Percentiles rank a stretch among this genome's conserved stretches.
These are phyloP conservation scores for Durotheca rogersii DNA, from an alignment of 495 filamentous ascomycete species.

Conservation along the genomic window DNA sequence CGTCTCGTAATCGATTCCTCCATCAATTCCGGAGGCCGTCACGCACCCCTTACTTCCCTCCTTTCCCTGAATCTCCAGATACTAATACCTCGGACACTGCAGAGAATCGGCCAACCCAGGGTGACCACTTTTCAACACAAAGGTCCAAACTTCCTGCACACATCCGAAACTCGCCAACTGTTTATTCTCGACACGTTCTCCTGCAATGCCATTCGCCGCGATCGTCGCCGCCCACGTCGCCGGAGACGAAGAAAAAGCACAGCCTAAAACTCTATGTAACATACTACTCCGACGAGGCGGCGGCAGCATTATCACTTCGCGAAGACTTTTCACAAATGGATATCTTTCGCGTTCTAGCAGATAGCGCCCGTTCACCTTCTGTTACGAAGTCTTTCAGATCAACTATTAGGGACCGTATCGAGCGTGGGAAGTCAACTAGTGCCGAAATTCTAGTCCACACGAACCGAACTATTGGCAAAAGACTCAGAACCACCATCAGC, in stretches of 20 bases:
- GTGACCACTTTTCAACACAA: neutral
- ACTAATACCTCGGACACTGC: neutral
- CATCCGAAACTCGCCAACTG: slow-evolving; percentile 44
- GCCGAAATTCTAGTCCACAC: slow-evolving; percentile 37
- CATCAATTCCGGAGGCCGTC: slow-evolving; percentile 6
- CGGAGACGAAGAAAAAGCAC: slow-evolving; percentile 4
- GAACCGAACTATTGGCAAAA: slow-evolving; percentile 1
- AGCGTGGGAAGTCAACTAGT: slow-evolving; percentile 42
- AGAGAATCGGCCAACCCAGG: neutral
- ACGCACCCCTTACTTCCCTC: neutral
- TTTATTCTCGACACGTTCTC: slow-evolving; percentile 52
- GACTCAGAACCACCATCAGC: slow-evolving; percentile 15
- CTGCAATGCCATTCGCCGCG: slow-evolving; percentile 16
- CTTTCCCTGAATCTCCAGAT: neutral
- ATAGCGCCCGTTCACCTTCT: slow-evolving; percentile 39
- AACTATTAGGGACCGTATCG: slow-evolving; percentile 42
- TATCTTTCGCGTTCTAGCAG: slow-evolving; percentile 51
- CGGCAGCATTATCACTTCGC: slow-evolving; percentile 47
- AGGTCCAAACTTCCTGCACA: slow-evolving; percentile 2
- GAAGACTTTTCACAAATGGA: slow-evolving; percentile 47
- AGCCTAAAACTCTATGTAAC: slow-evolving; percentile 22
- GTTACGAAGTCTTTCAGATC: slow-evolving; percentile 38
- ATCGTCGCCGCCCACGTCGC: neutral
- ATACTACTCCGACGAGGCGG: slow-evolving; percentile 34
- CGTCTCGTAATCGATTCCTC: slow-evolving; percentile 2